Base-by-base conservation (phyloP, 2,329 filamentous ascomycete species). In the Claviceps fusiformis region DNA sequence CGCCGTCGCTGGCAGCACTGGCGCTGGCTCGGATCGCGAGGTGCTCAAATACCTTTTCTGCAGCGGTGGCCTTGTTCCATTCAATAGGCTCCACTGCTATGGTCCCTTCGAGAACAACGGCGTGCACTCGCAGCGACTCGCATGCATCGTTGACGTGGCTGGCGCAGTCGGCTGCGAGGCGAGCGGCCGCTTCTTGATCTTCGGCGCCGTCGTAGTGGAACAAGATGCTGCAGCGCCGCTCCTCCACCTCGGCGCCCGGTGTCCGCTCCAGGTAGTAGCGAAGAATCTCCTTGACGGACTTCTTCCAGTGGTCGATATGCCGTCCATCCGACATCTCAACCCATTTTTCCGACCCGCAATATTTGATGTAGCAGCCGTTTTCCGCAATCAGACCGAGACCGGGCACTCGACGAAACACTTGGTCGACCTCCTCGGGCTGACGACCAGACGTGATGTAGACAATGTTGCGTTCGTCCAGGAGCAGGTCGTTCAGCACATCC, bases 131-230 rank as follows among this genome's bases (percentile, higher is more conserved):
- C 69, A 95, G 88, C 55, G 79, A 81, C 65, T 89, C 85, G 66
- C 90, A 95, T 0, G 89, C 87, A 65, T 95, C 91, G 65, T 97
- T 97, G 75, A 97, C 93, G 64, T 96, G 91, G 59, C 88, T 91
- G 0, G 89, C 89, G 64, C 90, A 95, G 66, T 97, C 92, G 24
- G 86, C 87, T 0, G 90, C 92, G 63, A 91, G 86, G 24, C 89
- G 83, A 56, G 80, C 77, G 0, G 91, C 91, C 29, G 81, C 79
- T 53, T 86, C 82, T 56, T 81, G 81, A 65, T 96, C 89, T 55
- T 89, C 86, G 1, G 87, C 85, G 54, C 83, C 84, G 67, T 87
- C 87, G 72, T 93, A 95, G 70, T 95, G 89, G 75, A 95, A 95
- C 56, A 95, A 82, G 29, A 96, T 75, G 44, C 88, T 93, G 74